Evolutionary conservation across 2,329 filamentous ascomycete genomes (phyloP).

Genomic region (Trichoderma cornu-damae): DNA sequence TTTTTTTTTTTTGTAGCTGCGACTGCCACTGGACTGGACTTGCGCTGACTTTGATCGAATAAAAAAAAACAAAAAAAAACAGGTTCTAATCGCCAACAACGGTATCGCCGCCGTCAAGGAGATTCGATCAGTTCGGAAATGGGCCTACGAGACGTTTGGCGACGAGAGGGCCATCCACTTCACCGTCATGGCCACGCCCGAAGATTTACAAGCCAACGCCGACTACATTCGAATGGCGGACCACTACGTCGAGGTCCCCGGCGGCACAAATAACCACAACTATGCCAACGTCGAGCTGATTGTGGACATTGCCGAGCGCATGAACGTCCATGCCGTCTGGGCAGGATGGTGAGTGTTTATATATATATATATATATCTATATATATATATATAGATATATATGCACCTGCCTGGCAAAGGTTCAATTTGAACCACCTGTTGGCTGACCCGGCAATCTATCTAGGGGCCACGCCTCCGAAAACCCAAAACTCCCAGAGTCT

Average conservation of each 20-base stretch:
- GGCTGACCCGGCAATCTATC: neutral
- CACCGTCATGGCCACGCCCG: conserved; percentile 98
- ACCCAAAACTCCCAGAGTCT: conserved; percentile 94
- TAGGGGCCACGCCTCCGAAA: conserved; percentile 97
- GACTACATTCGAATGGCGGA: conserved; percentile 99
- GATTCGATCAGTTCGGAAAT: conserved; percentile 98
- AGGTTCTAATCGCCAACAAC: conserved; percentile 99
- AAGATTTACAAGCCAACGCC: conserved; percentile 94
- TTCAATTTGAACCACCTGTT: too few relatives aligned
- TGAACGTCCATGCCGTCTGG: conserved; percentile 98
- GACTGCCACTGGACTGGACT: neutral
- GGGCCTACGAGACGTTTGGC: conserved; percentile 99
- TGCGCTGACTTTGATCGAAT: neutral
- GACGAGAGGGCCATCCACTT: conserved; percentile 98
- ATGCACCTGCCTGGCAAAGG: too few relatives aligned
- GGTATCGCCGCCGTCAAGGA: conserved; percentile 99
- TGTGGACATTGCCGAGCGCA: conserved; percentile 96
- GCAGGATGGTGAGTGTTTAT: conserved; percentile 86
- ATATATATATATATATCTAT: too few relatives aligned
- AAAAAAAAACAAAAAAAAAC: neutral
- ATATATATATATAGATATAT: too few relatives aligned
- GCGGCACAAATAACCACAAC: conserved; percentile 99
- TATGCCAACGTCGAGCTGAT: conserved; percentile 99
- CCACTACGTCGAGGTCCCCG: conserved; percentile 97
- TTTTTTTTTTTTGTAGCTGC: neutral